Base-by-base conservation (phyloP, 306 rosid genomes). In the Malus domestica region DNA sequence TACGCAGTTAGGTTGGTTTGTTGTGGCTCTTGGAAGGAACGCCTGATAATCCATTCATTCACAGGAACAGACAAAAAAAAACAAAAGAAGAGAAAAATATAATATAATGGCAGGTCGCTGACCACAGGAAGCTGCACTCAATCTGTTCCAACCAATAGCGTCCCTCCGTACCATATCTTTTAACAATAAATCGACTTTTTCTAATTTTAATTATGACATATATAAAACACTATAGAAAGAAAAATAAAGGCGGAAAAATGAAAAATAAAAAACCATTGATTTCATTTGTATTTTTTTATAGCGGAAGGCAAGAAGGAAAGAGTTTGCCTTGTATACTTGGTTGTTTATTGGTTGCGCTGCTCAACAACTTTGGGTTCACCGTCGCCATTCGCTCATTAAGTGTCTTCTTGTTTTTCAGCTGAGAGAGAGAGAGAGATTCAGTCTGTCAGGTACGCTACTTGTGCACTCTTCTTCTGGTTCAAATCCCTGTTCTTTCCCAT, bases 71-170 rank as follows among this genome's bases (percentile, higher is more conserved):
- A 57, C 27, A 8, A 15, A 15, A 52, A 18, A 27, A 27, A 27
- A 27, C 25, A 9, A 4, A n/a, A 20, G 2, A 3, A 57, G 10
- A n/a, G 22, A n/a, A 57, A 57, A 57, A 57, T 57, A 10, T 57
- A 61, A 57, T 57, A 10, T 20, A 59, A 27, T 72, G 81, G 71
- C 70, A 42, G 72, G 52, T 57, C 81, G 51, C 60, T 74, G 46
- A 82, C 97, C 96, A 90, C 97, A 32, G 86, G 79, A 82, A 64
- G 64, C 52, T 16, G 87, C 88, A 83, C 82, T 86, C 86, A 79
- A 92, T 92, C 98, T 83, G 67, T 72, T 86, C 70, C 85, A 83
- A 40, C 97, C 97, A 95, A 92, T 95, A 4, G 85, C 74, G 22
- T 81, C 85, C 72, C 76, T 45, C 77, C 80, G 40, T 76, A 76